Evolutionary conservation across 805 yeast genomes (phyloP), one percentile per base, ranked within the genome.

Genomic region (Saturnispora galanensis): DNA sequence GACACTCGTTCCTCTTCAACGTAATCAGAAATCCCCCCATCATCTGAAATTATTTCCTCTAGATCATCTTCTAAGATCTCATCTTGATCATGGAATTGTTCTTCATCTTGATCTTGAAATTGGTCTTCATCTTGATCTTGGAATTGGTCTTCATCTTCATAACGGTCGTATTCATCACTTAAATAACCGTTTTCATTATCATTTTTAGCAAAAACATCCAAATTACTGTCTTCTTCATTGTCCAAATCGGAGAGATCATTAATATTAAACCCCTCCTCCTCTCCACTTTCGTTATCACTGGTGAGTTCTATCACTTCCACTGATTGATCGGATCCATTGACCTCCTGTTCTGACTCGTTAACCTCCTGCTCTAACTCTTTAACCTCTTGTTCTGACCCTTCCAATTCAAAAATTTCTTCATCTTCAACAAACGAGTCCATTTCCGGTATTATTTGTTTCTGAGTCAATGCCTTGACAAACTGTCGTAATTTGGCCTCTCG

Each of bases 21-120:
- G 26, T 21, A 21, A 21, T 42, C 16, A 46, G 47, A 26, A 33
- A 42, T 6, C 45, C 48, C 47, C 13, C 46, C 59, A 37, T 50
- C 35, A 10, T 49, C 50, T 5, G 52, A 47, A 31, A 45, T 47
- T 15, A 50, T 42, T 10, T 52, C 54, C 9, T 46, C 49, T 11
- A 29, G 11, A 16, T 43, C 38, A 16, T 35, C 43, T 15, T 41
- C 43, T 6, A 5, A 44, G 29, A 39, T 15, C 21, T 31, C 43
- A 7, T 21, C 26, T 21, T 21, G 26, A 8, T 21, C 26, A 5
- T 21, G 26, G 7, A 21, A 21, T 21, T 21, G 26, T 4, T 21
- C 26, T 21, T 21, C 26, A 5, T 21, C 26, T 21, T 21, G 26
- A 8, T 21, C 26, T 21, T 21, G 26, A 6, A 21, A 21, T 21